Base-by-base conservation (phyloP, 257 asterid genomes). In the Solanum megistacrolobum region DNA sequence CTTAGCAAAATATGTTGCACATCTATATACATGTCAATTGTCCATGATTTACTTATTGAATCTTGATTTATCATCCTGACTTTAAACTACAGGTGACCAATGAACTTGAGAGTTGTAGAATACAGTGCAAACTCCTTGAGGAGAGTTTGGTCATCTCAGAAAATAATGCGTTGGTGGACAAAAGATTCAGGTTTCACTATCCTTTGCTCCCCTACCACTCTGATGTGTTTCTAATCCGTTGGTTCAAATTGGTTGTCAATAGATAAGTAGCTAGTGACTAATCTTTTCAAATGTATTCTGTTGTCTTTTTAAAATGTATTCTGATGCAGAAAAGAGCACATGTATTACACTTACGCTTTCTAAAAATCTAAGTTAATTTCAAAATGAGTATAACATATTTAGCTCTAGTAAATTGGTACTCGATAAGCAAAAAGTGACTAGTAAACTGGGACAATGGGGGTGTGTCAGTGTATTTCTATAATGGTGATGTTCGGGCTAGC, bases 51-150 rank as follows among this genome's bases (percentile, higher is more conserved):
- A 25, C 89, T 79, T 88, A 76, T 27, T 35, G 74, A 73, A 83
- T 34, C 55, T 88, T 86, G 75, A 35, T 82, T 46, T 88, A 29
- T 55, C 87, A 87, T 82, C 85, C 69, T 48, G 69, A 82, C 43
- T 82, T 48, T 27, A 79, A 79, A 82, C 87, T 41, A 79, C 89
- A 96, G 98, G 95, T 89, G 85, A 92, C 90, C 83, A 86, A 90
- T 35, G 95, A 94, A 87, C 91, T 94, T 89, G 96, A 93, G 90
- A 75, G 84, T 82, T 96, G 90, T 91, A 88, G 92, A 88, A 89
- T 83, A 73, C 91, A 92, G 52, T 91, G 93, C 91, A 89, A 90
- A 88, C 90, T 83, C 90, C 92, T 89, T 23, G 91, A 92, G 88
- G 93, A 90, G 55, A 86, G 88, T 88, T 85, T 91, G 89, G 79